phyloP scores from a whole-genome alignment of 495 filamentous ascomycete species.

The Emericellopsis terricola region DNA sequence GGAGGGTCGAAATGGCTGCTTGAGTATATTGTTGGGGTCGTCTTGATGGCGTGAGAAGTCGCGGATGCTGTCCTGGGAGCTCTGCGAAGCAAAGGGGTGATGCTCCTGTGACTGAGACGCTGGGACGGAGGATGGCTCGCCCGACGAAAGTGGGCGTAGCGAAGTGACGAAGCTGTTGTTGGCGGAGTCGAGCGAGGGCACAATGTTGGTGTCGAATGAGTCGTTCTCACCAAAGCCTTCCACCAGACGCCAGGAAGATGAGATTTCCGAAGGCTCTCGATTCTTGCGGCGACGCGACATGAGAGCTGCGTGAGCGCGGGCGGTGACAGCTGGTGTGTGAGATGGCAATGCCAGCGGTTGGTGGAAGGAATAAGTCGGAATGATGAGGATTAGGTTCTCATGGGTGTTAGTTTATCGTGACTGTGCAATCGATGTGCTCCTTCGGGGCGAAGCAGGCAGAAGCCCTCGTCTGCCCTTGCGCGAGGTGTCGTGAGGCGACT shows the following conservation, averaged over 20 bases:
- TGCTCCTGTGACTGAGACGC: neutral
- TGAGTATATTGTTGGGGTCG: slow-evolving; percentile 22
- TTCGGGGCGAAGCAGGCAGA: neutral
- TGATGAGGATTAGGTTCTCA: too few relatives aligned
- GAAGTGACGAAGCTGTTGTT: too few relatives aligned
- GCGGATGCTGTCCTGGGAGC: slow-evolving; percentile 27
- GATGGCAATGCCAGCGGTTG: too few relatives aligned
- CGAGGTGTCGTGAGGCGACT: too few relatives aligned
- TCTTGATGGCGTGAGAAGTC: slow-evolving; percentile 22
- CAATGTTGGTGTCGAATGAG: slow-evolving; percentile 27
- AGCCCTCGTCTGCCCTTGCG: neutral
- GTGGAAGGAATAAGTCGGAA: too few relatives aligned
- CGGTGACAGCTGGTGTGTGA: too few relatives aligned
- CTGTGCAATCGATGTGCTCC: too few relatives aligned
- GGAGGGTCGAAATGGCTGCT: slow-evolving; percentile 26
- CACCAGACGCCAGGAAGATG: slow-evolving; percentile 30
- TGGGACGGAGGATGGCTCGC: neutral
- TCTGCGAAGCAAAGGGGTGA: slow-evolving; percentile 9
- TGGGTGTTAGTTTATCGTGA: too few relatives aligned
- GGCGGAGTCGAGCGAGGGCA: slow-evolving; percentile 17
- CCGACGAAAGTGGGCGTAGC: neutral
- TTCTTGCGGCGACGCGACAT: neutral
- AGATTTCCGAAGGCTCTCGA: neutral
- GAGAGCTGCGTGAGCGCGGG: neutral
- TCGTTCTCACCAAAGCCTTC: slow-evolving; percentile 32